Percentiles rank a stretch among this genome's conserved stretches.
Evolutionary conservation across 768 basidiomycete species (phyloP).

Genomic region (Pleurotus djamor): DNA sequence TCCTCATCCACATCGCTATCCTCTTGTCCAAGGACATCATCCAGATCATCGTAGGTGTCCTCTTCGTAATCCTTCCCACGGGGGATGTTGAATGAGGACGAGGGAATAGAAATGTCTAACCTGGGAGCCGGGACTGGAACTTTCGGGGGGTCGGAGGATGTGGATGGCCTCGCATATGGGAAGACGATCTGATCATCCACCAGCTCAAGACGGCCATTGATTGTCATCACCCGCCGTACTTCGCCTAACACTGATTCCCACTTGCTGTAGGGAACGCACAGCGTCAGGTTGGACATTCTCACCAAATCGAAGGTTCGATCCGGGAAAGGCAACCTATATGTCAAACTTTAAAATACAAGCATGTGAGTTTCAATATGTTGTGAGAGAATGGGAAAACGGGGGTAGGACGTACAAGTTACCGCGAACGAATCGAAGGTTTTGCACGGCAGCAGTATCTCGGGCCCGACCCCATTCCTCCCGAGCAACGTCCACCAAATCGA

Average conservation of each 20-base stretch:
- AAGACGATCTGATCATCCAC: conserved; percentile 46
- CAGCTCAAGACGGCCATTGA: conserved; percentile 44
- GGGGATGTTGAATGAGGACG: conserved; percentile 4
- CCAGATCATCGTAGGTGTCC: neutral
- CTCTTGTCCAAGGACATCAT: conserved; percentile 1
- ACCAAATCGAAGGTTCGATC: conserved; percentile 46
- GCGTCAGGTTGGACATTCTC: conserved; percentile 42
- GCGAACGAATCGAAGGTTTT: conserved; percentile 31
- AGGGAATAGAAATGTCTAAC: conserved; percentile 3
- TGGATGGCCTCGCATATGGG: conserved; percentile 21
- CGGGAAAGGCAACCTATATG: conserved; percentile 38
- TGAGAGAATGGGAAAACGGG: neutral
- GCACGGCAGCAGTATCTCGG: neutral
- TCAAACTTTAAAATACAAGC: conserved; percentile 23
- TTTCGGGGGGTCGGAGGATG: neutral
- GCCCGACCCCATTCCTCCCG: conserved; percentile 4
- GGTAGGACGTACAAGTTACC: conserved; percentile 41
- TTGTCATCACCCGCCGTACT: conserved; percentile 38
- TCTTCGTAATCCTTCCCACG: conserved; percentile 3
- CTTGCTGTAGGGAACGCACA: conserved; percentile 33
- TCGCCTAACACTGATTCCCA: conserved; percentile 44
- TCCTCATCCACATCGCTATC: conserved; percentile 6
- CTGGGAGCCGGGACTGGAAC: neutral
- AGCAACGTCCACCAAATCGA: conserved; percentile 2
- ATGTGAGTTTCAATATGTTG: neutral